Evolutionary conservation across 345 rosid species (phyloP).

Genomic region (Lepidium sativum): DNA sequence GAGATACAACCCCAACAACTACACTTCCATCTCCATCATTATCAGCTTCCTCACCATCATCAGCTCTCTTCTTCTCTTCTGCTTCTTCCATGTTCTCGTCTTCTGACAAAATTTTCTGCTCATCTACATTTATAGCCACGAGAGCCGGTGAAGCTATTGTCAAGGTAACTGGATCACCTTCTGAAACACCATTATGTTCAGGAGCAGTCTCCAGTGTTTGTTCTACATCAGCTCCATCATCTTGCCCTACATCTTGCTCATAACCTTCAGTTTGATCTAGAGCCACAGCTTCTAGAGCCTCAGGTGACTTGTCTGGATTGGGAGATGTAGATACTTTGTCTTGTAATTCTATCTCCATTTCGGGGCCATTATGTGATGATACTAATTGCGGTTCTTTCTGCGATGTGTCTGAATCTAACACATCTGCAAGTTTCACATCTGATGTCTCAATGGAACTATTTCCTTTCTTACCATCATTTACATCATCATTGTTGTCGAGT

Average conservation of each 20-base stretch:
- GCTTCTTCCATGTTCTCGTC: slow-evolving; percentile 23
- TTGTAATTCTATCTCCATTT: slow-evolving; percentile 6
- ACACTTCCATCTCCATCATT: background rate
- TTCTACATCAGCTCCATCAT: slow-evolving; percentile 14
- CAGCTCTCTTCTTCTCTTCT: slow-evolving; percentile 22
- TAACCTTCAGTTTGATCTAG: background rate
- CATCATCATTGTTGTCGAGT: background rate
- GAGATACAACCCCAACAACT: no score
- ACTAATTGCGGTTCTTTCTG: background rate
- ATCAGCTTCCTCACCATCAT: background rate
- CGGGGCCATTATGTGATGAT: background rate
- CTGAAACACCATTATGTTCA: slow-evolving; percentile 4
- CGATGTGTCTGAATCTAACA: background rate
- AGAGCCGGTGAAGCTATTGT: background rate
- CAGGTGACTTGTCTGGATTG: background rate
- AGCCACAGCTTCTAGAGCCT: background rate
- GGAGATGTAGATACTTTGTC: slow-evolving; percentile 1
- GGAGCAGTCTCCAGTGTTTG: slow-evolving; percentile 6
- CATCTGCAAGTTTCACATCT: slow-evolving; percentile 25
- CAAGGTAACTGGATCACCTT: slow-evolving; percentile 4
- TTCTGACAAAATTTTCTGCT: slow-evolving; percentile 1
- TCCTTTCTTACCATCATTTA: slow-evolving; percentile 22
- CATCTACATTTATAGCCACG: slow-evolving; percentile 6
- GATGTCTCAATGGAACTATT: background rate
- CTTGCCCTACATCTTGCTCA: slow-evolving; percentile 6